A percentile compares a stretch with the other conserved stretches of the same genome.
Evolutionary conservation across 2,329 filamentous ascomycete species (phyloP).

Genomic region (Apiospora arundinis): DNA sequence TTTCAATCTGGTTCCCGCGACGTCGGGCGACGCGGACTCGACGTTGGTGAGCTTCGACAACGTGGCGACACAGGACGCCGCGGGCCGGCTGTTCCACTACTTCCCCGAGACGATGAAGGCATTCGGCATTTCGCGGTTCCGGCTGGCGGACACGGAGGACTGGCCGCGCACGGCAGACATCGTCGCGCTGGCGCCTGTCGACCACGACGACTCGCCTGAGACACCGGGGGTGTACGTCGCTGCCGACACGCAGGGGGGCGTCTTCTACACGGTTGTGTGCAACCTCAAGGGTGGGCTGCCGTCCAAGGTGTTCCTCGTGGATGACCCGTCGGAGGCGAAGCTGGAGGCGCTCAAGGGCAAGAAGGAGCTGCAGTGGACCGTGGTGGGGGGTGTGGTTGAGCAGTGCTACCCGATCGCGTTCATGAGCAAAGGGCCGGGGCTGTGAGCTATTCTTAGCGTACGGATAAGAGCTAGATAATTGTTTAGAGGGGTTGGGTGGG

Average conservation of each 20-base stretch:
- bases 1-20: too few species aligned
- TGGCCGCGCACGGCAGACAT: neutral
- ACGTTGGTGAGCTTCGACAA: too few species aligned
- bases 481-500: too few species aligned
- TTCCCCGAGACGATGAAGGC: too few species aligned
- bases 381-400: neutral
- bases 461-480: too few species aligned
- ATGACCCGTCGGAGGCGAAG: neutral
- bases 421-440: neutral
- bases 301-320: constrained; percentile 1
- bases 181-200: neutral
- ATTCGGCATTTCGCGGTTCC: neutral
- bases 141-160: neutral
- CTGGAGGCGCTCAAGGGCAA: neutral
- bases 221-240: neutral
- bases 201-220: neutral
- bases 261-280: neutral
- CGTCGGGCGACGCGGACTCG: too few species aligned
- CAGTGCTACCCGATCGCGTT: neutral
- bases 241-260: neutral
- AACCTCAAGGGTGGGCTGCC: neutral
- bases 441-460: neutral
- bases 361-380: neutral
- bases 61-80: too few species aligned
- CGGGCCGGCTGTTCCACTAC: too few species aligned